Evolutionary conservation across 1,139 yeast species (phyloP), one percentile per base, ranked within the genome.

Genomic region (Geotrichum klebahnii): DNA sequence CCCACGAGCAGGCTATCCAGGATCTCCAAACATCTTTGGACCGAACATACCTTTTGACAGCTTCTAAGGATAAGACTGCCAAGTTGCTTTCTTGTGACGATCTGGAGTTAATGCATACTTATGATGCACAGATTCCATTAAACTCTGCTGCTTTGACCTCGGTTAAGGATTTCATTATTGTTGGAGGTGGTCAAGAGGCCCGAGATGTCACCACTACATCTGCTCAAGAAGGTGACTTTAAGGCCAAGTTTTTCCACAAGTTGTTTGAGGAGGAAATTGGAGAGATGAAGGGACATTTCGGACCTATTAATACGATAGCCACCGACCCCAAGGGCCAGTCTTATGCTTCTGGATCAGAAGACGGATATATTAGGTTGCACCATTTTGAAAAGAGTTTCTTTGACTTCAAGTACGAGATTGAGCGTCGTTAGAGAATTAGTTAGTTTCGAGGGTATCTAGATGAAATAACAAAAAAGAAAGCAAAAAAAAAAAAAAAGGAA

Each of bases 181-280:
- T 94, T 58, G 98, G 98, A 51, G 99, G 99, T 72, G 99, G 99
- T 80, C 98, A 92, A 75, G 97, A 90, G 67, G 98, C 98, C 37
- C 81, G 90, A 71, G 95, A 90, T 69, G 99, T 92, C 67, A 92
- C 99, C 43, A 92, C 97, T 26, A 89, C 97, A 37, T 80, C 94
- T 43, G 84, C 94, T 56, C 79, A 86, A 50, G 96, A 92, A 70
- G 98, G 98, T 74, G 88, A 88, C 67, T 92, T 92, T 70, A 98
- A 92, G 73, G 95, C 97, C 40, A 81, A 96, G 72, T 86, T 92
- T 69, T 89, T 84, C 73, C 97, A 94, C 72, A 92, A 92, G 74
- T 79, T 92, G 54, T 92, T 90, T 68, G 84, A 84, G 68, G 97
- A 92, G 67, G 97, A 90, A 69, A 82, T 92, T 62, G 98, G 98